These are phyloP conservation scores for Clavispora fructus DNA, from an alignment of 805 yeast genomes.

Conservation along the genomic window DNA sequence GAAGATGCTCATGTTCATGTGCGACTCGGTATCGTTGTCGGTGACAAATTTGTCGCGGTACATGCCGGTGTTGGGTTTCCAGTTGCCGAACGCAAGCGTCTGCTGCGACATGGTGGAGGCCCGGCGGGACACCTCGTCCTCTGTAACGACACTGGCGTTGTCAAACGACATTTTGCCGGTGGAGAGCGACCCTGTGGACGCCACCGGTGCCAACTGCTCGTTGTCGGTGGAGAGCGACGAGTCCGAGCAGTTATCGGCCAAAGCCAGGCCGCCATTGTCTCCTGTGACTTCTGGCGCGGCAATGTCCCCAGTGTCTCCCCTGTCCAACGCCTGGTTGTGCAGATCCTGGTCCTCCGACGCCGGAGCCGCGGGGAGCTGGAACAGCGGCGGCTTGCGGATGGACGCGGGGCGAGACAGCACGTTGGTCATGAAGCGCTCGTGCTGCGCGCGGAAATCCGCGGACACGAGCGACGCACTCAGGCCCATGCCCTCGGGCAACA, in stretches of 20 bases:
- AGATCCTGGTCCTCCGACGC: no score
- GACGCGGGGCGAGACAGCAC: constrained; percentile 15
- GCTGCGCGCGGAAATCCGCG: constrained; percentile 4
- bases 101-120: constrained; percentile 25
- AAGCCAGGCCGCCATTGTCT: background rate
- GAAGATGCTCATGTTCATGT: constrained; percentile 11
- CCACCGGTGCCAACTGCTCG: constrained; percentile 16
- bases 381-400: constrained; percentile 15
- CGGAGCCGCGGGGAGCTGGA: background rate
- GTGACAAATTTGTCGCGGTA: constrained; percentile 46
- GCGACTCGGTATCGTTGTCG: constrained; percentile 37
- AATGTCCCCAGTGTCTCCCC: no score
- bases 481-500: background rate
- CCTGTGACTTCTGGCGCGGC: background rate
- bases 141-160: background rate
- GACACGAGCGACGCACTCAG: background rate
- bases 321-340: no score
- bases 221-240: background rate
- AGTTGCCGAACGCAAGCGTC: constrained; percentile 46
- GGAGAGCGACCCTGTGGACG: constrained; percentile 26
- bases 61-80: constrained; percentile 55
- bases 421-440: constrained; percentile 8
- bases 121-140: constrained; percentile 20
- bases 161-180: constrained; percentile 24
- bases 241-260: background rate